Evolutionary conservation across 139 green algal genomes (phyloP), one percentile per base, ranked within the genome.

Genomic region (Closterium sp.): DNA sequence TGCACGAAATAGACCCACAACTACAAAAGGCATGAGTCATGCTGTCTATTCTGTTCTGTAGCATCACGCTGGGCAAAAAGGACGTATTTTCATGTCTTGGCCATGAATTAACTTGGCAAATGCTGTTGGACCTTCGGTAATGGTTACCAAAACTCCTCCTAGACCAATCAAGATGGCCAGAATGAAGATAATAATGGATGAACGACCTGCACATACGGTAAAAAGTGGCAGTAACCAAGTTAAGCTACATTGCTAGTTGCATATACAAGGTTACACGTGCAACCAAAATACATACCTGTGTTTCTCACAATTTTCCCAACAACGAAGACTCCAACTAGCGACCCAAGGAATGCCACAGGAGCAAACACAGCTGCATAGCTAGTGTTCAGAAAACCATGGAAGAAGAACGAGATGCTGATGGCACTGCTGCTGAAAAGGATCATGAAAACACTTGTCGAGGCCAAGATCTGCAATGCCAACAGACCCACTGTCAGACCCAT

Each of bases 351-450:
- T n/a, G 31, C 38, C 27, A 87, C 86, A 9, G 90, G 90, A 29
- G 90, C 90, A 90, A 92, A 92, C 27, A 85, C 22, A n/a, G 28
- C 11, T 24, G 90, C 90, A 50, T 89, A 90, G 13, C 42, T 89
- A 29, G 70, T 38, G n/a, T 90, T 73, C 9, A 92, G 42, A 22
- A 92, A 42, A 29, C 42, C 38, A 38, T 92, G 90, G 32, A 92
- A 92, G 24, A 28, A 90, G 28, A 92, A n/a, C 9, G 90, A 92
- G 70, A 92, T 27, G 27, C 70, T 38, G 24, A 92, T 92, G 29
- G 42, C 62, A 30, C 70, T 90, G 90, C 90, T 92, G 90, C 90
- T 92, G 27, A 92, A 92, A n/a, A 92, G 90, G 42, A 92, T 92
- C 90, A 92, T 92, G 24, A 92, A 24, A 85, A 92, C 90, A 31